A percentile compares a stretch with the other conserved stretches of the same genome.
phyloP scores from a whole-genome alignment of 2,329 filamentous ascomycete species.

The Curvularia sp. region DNA sequence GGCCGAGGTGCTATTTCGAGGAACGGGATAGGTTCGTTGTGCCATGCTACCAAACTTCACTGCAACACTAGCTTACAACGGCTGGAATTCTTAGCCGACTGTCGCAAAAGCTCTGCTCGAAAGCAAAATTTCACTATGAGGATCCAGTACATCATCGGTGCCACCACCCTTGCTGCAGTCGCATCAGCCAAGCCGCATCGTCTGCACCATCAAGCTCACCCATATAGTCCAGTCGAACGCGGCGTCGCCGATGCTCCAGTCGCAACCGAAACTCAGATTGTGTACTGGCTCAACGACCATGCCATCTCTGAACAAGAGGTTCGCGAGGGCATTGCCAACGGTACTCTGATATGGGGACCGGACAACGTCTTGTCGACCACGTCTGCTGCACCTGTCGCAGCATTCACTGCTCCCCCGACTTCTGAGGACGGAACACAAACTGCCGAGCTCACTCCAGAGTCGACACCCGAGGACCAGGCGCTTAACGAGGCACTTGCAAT shows the following conservation, averaged over 20 bases:
- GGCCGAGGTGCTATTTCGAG: background rate
- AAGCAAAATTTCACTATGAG: slow-evolving; percentile 42
- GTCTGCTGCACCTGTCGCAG: slow-evolving; percentile 13
- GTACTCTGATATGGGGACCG: slow-evolving; percentile 69
- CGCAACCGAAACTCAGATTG: slow-evolving; percentile 67
- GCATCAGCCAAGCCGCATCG: slow-evolving; percentile 65
- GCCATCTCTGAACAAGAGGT: slow-evolving; percentile 69
- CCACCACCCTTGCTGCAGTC: slow-evolving; percentile 54
- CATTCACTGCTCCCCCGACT: slow-evolving; percentile 29
- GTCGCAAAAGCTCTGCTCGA: background rate
- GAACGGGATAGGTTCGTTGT: slow-evolving; percentile 18
- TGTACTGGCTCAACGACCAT: slow-evolving; percentile 74
- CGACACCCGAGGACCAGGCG: background rate
- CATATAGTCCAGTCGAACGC: slow-evolving; percentile 53
- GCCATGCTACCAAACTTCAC: background rate
- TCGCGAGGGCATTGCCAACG: slow-evolving; percentile 72
- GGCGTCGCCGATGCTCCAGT: slow-evolving; percentile 58
- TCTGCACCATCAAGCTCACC: slow-evolving; percentile 62
- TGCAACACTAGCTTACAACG: slow-evolving; percentile 19
- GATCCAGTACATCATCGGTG: slow-evolving; percentile 43
- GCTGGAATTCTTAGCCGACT: slow-evolving; percentile 8
- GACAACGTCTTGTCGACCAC: slow-evolving; percentile 59
- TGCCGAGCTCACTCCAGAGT: slow-evolving; percentile 9
- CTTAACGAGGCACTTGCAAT: background rate
- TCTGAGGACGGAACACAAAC: slow-evolving; percentile 13